Conservation (phyloP, 2,329 filamentous ascomycete genomes). For the Fusarium annulatum region DNA sequence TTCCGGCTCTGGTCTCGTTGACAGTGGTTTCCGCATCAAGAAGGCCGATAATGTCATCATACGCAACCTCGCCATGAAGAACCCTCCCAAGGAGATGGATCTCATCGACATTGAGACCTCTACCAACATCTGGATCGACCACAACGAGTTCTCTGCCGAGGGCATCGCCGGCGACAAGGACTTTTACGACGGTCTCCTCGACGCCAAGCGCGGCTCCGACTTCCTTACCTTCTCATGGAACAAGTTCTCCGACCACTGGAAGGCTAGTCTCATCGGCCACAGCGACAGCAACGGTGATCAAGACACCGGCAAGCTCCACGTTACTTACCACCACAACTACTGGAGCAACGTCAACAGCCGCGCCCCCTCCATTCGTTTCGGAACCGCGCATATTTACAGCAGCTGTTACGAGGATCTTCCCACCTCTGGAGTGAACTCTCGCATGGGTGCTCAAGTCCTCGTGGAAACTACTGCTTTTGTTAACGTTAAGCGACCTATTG, state of each 20-base stretch:
- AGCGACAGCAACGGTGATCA: constrained; percentile 62
- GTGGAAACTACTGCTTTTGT: constrained; percentile 63
- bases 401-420: constrained; percentile 59
- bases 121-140: constrained; percentile 67
- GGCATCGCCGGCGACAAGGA: constrained; percentile 67
- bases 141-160: constrained; percentile 63
- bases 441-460: constrained; percentile 62
- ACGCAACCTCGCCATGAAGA: constrained; percentile 61
- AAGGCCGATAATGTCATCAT: constrained; percentile 61
- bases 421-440: constrained; percentile 64
- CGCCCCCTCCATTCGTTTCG: constrained; percentile 62
- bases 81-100: constrained; percentile 58
- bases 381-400: constrained; percentile 69
- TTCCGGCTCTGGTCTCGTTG: constrained; percentile 50
- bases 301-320: constrained; percentile 65
- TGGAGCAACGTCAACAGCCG: constrained; percentile 65
- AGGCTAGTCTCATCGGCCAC: constrained; percentile 69
- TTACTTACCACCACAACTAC: constrained; percentile 69
- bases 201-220: constrained; percentile 67
- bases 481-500: constrained; percentile 55
- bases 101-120: constrained; percentile 56
- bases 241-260: constrained; percentile 61
- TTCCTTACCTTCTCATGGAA: constrained; percentile 56
- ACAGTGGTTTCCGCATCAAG: constrained; percentile 59
- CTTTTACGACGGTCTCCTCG: constrained; percentile 70